phyloP scores from a whole-genome alignment of 768 basidiomycete genomes.

The Boletus insuetus region DNA sequence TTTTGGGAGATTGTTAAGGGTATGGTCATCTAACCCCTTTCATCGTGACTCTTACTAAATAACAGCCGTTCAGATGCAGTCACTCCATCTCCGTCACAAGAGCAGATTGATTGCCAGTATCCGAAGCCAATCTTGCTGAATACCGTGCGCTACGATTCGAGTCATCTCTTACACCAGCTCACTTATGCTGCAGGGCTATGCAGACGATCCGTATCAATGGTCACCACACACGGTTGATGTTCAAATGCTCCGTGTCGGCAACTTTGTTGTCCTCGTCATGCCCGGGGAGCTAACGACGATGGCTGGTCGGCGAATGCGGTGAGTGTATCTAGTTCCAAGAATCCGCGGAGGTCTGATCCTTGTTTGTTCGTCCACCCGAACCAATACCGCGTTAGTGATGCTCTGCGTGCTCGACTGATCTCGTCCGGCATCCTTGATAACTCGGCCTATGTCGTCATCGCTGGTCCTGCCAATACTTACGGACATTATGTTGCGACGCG shows the following conservation, averaged over 20 bases:
- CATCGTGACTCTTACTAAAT: not conserved
- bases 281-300: conserved; percentile 83
- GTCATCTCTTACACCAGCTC: conserved; percentile 13
- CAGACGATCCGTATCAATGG: conserved; percentile 71
- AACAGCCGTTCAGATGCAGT: conserved; percentile 30
- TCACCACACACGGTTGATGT: conserved; percentile 69
- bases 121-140: conserved; percentile 81
- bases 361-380: not conserved
- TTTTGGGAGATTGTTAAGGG: conserved; percentile 82
- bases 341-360: not conserved
- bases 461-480: conserved; percentile 82
- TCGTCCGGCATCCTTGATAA: conserved; percentile 59
- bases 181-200: conserved; percentile 49
- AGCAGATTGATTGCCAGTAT: conserved; percentile 66
- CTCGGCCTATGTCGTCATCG: conserved; percentile 72
- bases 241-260: conserved; percentile 75
- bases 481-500: conserved; percentile 69
- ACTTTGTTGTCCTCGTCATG: conserved; percentile 71
- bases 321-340: conserved; percentile 17
- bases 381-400: conserved; percentile 44
- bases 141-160: conserved; percentile 31
- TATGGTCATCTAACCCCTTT: not conserved
- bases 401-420: conserved; percentile 62
- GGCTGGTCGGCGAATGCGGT: conserved; percentile 76
- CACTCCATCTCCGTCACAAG: conserved; percentile 60